A percentile compares a stretch with the other conserved stretches of the same genome.
Evolutionary conservation across 371 early-diverging fungal species (phyloP).

Genomic region (Lichtheimia hyalospora): DNA sequence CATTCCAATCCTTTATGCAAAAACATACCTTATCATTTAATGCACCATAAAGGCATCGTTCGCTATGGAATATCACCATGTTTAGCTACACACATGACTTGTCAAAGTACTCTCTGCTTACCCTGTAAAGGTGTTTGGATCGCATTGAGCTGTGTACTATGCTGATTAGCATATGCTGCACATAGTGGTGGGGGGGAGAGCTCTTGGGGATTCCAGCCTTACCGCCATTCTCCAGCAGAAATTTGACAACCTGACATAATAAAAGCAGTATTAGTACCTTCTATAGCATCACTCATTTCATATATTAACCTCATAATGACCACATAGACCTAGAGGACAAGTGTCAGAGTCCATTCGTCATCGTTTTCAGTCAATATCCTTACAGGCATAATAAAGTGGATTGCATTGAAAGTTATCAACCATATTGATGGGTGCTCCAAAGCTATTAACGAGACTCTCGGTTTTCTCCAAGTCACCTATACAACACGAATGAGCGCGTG

Average conservation of each 20-base stretch:
- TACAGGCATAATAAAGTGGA: constrained; percentile 44
- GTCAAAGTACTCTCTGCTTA: background rate
- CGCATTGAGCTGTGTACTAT: constrained; percentile 37
- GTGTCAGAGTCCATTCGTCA: background rate
- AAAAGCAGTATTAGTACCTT: background rate
- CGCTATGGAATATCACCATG: constrained; percentile 9
- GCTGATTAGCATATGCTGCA: constrained; percentile 7
- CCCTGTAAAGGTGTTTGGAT: constrained; percentile 43
- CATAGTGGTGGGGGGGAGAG: background rate
- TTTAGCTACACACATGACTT: background rate
- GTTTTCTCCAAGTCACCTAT: constrained; percentile 33
- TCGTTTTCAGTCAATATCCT: background rate
- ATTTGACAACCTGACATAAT: constrained; percentile 8
- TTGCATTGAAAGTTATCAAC: constrained; percentile 41
- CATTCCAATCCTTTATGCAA: background rate
- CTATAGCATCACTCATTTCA: background rate
- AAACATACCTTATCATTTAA: constrained; percentile 19
- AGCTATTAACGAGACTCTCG: constrained; percentile 34
- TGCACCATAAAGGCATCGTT: constrained; percentile 44
- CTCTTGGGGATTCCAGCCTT: background rate
- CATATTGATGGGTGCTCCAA: constrained; percentile 37
- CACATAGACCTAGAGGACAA: constrained; percentile 26
- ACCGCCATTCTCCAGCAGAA: constrained; percentile 20
- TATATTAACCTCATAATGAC: constrained; percentile 25
- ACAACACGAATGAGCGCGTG: background rate